Percentiles rank a stretch among this genome's conserved stretches.
Conservation (phyloP, 176 grass and related monocot genomes). For the Aegilops tauschii region DNA sequence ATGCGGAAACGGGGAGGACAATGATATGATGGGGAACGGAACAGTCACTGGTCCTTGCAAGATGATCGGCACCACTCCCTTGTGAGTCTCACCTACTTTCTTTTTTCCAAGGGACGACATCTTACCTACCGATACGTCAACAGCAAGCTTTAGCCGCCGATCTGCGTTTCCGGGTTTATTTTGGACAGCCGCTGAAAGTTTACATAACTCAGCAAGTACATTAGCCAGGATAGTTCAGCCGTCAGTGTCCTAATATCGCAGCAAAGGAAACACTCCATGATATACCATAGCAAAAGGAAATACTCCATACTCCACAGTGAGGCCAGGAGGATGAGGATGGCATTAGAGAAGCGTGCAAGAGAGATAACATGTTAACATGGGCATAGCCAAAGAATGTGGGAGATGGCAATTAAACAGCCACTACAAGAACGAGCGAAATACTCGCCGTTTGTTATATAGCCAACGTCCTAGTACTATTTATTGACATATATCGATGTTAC, state of each 20-base stretch:
- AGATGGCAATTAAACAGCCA: background rate
- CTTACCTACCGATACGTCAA: background rate
- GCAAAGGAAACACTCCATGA: too few species aligned
- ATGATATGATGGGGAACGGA: background rate
- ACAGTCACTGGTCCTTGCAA: background rate
- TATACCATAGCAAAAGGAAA: too few species aligned
- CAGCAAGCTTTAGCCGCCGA: too few species aligned
- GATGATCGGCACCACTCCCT: background rate
- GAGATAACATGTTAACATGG: background rate
- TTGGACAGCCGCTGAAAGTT: background rate
- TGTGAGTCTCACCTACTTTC: background rate
- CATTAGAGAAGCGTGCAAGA: background rate
- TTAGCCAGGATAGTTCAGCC: background rate
- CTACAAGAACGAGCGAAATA: background rate
- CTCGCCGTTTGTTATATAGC: constrained; percentile 6
- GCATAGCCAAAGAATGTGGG: background rate
- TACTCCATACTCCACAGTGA: background rate
- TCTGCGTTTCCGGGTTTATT: background rate
- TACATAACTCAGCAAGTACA: background rate
- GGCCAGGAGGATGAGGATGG: background rate
- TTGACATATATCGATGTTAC: constrained; percentile 39
- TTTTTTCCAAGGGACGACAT: background rate
- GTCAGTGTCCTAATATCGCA: background rate
- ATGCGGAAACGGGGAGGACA: background rate
- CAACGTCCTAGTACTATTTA: constrained; percentile 37